These are phyloP conservation scores for Neurospora discreta DNA, from an alignment of 495 filamentous ascomycete species.

Conservation along the genomic window DNA sequence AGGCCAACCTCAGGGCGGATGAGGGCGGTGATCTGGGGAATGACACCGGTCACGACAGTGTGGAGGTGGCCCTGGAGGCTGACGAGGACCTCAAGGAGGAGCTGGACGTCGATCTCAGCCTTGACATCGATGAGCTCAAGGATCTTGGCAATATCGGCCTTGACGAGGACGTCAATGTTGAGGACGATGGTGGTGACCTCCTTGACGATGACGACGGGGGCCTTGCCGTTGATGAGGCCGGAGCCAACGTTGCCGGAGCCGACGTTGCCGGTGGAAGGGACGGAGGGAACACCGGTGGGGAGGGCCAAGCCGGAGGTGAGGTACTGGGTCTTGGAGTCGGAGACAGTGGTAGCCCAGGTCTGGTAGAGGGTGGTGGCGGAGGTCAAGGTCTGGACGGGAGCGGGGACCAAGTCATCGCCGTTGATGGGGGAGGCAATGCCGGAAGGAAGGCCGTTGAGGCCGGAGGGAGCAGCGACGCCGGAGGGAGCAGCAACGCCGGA, in stretches of 20 bases:
- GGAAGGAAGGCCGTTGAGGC: background rate
- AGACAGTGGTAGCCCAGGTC: background rate
- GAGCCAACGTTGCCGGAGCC: background rate
- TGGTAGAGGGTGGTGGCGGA: background rate
- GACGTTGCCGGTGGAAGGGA: background rate
- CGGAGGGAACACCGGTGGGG: background rate
- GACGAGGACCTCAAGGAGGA: background rate
- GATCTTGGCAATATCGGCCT: constrained; percentile 1
- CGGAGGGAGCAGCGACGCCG: background rate
- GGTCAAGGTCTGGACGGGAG: background rate
- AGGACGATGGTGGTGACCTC: constrained; percentile 1
- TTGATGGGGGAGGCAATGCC: background rate
- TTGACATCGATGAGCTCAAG: background rate
- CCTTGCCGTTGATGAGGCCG: background rate
- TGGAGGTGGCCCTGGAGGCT: constrained; percentile 3
- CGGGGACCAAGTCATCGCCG: background rate
- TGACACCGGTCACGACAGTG: background rate
- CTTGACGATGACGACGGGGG: background rate
- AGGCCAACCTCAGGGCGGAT: background rate
- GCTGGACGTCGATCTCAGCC: background rate
- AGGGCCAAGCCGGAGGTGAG: background rate
- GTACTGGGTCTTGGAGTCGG: background rate
- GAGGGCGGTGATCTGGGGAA: background rate
- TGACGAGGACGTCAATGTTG: constrained; percentile 1
- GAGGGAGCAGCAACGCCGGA: background rate